Percentiles rank a stretch among this genome's conserved stretches.
phyloP scores from a whole-genome alignment of 2,329 filamentous ascomycete genomes.

The Akanthomyces lecanii region DNA sequence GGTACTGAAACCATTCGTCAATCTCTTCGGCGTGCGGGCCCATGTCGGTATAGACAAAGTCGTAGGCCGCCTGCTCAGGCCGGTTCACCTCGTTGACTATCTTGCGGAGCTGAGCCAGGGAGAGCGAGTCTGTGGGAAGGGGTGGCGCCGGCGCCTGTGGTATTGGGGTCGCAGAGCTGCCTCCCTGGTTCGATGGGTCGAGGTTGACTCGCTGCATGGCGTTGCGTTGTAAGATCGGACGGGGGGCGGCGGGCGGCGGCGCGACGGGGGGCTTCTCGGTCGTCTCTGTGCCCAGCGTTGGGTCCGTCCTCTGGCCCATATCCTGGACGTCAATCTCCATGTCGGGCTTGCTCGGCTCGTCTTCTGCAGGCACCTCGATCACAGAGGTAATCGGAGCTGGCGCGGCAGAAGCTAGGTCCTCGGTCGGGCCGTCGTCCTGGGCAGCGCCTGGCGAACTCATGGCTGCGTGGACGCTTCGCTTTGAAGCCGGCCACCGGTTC shows the following conservation, averaged over 20 bases:
- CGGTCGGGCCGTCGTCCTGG: background rate
- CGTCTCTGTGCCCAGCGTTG: conserved; percentile 33
- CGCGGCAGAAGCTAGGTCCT: background rate
- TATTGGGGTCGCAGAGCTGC: conserved; percentile 20
- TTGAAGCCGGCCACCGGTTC: background rate
- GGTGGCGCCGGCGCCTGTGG: conserved; percentile 33
- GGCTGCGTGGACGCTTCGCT: background rate
- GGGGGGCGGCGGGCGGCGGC: conserved; percentile 24
- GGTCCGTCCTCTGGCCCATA: conserved; percentile 33
- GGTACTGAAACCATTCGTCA: conserved; percentile 96
- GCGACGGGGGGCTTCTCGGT: conserved; percentile 34
- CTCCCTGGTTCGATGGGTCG: conserved; percentile 21
- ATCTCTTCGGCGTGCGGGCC: conserved; percentile 79
- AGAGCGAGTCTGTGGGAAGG: conserved; percentile 63
- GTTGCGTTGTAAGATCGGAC: conserved; percentile 30
- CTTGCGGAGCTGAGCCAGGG: conserved; percentile 66
- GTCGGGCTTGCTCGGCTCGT: background rate
- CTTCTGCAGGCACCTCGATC: background rate
- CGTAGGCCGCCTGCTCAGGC: conserved; percentile 69
- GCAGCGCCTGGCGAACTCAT: conserved; percentile 1
- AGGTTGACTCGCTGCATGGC: conserved; percentile 23
- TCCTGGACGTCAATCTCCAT: conserved; percentile 22
- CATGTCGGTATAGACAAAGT: conserved; percentile 75
- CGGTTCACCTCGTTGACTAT: conserved; percentile 71
- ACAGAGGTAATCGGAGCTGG: background rate